Evolutionary conservation across 179 eudicot genomes (phyloP).

Genomic region (Spergularia azorica): DNA sequence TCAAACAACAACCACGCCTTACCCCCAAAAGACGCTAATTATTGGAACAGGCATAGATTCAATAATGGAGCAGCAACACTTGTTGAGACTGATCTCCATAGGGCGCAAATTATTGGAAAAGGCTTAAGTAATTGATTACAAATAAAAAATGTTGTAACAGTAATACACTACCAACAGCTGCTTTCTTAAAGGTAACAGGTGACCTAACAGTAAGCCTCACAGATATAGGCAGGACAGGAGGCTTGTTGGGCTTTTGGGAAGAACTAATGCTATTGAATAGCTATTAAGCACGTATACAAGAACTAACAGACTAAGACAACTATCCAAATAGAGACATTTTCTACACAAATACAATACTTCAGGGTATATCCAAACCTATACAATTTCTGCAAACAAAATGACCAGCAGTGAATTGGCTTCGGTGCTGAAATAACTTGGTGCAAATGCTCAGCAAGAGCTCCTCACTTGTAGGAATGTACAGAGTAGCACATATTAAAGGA

Average conservation of each 20-base stretch:
- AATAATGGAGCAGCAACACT: neutral
- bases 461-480: neutral
- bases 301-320: slow-evolving; percentile 1
- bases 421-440: neutral
- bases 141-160: neutral
- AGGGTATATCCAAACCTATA: neutral
- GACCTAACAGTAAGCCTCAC: neutral
- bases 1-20: too few species aligned
- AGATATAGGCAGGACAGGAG: neutral
- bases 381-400: neutral
- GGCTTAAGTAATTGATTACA: neutral
- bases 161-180: neutral
- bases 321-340: neutral
- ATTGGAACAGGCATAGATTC: too few species aligned
- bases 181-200: neutral
- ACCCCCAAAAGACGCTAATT: too few species aligned
- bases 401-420: neutral
- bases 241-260: neutral
- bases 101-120: neutral
- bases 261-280: neutral
- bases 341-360: neutral
- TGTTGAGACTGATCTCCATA: neutral
- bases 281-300: neutral
- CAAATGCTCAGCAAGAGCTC: neutral
- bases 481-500: neutral